These are phyloP conservation scores for Bruguiera hainesii DNA, from an alignment of 441 rosid genomes.

Conservation along the genomic window DNA sequence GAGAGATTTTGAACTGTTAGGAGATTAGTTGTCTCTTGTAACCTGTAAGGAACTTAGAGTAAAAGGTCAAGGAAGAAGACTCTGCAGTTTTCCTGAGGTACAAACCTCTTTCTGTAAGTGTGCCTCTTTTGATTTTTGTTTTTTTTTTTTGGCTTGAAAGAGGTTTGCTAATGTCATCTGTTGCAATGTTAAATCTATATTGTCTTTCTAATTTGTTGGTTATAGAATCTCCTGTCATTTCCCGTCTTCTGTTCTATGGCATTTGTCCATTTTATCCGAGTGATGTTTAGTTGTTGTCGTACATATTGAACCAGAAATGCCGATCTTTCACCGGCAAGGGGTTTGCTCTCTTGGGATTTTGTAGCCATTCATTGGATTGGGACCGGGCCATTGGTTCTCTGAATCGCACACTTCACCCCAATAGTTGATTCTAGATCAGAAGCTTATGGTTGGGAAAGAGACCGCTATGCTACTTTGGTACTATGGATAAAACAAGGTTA, in stretches of 20 bases:
- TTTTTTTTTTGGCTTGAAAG: not conserved
- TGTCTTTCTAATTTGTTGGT: not conserved
- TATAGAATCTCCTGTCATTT: not conserved
- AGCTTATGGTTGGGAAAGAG: constrained; percentile 14
- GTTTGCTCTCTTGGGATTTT: not conserved
- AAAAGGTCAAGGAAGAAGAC: not conserved
- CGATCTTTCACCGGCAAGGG: too few species aligned
- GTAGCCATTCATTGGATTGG: not conserved
- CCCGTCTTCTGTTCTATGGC: too few species aligned
- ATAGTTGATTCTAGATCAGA: not conserved
- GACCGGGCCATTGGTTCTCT: too few species aligned
- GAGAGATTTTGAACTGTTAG: constrained; percentile 25
- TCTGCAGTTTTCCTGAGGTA: too few species aligned
- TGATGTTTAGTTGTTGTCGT: too few species aligned
- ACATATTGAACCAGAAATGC: too few species aligned
- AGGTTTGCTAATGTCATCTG: not conserved
- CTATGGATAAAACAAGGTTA: not conserved
- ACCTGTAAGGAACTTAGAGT: not conserved
- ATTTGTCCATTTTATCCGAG: too few species aligned
- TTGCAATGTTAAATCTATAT: not conserved
- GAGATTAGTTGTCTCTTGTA: constrained; percentile 2
- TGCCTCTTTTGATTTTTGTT: not conserved
- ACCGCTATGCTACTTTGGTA: constrained; percentile 1
- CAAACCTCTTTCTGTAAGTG: not conserved
- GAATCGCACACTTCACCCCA: too few species aligned